Base-by-base conservation (phyloP, 257 asterid species). In the Nicotiana benthamiana region DNA sequence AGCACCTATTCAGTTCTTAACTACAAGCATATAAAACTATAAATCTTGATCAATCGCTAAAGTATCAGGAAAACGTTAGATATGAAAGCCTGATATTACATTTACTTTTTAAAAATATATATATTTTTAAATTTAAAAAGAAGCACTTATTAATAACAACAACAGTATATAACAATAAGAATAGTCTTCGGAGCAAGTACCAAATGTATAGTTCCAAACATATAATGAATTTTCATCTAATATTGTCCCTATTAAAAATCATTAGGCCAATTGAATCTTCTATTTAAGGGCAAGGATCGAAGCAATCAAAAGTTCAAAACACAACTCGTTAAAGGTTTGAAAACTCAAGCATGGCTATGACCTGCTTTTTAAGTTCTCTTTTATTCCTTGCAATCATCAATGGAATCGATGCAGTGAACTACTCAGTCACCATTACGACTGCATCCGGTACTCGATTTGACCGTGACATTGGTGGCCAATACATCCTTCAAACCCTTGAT, bases 391-490 rank as follows among this genome's bases (percentile, higher is more conserved):
- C 79, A 28, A 79, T 81, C 72, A 52, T 80, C 56, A 79, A 72
- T 0, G 72, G 75, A 20, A 77, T 82, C 85, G 52, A 63, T 22
- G 92, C 89, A 4, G 87, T 89, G 6, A 81, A 85, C 2, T 89
- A 85, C 82, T 90, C 82, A 53, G 60, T 53, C 60, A 53, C n/a
- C 60, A 53, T 53, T 6, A 16, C 22, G 7, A 17, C 60, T 53
- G 60, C 60, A 16, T 53, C 60, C 9, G 56, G 18, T 51, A 5
- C 60, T 53, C 60, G 60, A 15, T 16, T 53, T 53, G 24, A 1
- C 16, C 63, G 77, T 8, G 93, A 88, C 0, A 87, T 91, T 9
- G 95, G 97, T 0, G 77, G 10, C 18, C 56, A 75, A 3, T 84
- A 83, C 87, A 80, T 75, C 79, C 40, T 9, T 15, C 62, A 81